Evolutionary conservation across 1,284 basidiomycete genomes (phyloP), one percentile per base, ranked within the genome.

Genomic region (Hymenochaete sp.): DNA sequence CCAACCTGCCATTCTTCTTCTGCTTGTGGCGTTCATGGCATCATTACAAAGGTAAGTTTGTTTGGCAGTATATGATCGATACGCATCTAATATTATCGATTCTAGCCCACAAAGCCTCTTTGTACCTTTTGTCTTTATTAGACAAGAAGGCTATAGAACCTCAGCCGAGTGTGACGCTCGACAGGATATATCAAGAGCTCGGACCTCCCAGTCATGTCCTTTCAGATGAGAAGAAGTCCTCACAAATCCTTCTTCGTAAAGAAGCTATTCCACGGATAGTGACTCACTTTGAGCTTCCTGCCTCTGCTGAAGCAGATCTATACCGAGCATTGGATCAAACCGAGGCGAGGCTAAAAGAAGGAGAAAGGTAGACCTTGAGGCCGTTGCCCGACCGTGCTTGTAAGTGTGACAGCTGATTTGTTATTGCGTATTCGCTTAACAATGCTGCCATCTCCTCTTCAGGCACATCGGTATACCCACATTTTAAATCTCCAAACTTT

Each of bases 1-100:
- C 85, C 22, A 89, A 89, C 59, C 63, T 89, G 21, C 85, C 85
- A 0, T 82, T 89, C 61, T 87, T 89, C 67, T 89, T 85, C 62
- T 87, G 83, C 55, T 73, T 71, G 2, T 89, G 86, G 85, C 70
- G 85, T 39, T 77, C 82, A 37, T 89, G 85, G 84, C 81, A 79
- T 37, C 85, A 88, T 60, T 88, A 80, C 57, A 75, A 68, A 71
- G 83, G 84, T 82, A 45, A 47, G 63, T 32, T 35, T 25, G 35
- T 14, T 4, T 16, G 11, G 13, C 31, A 37, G 38, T 11, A 29
- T 33, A 10, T 31, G 4, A 29, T 27, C 27, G 19, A 42, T 28
- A 29, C n/a, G 27, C 31, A 38, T 44, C 32, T 35, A 3, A 31
- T 35, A 35, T 37, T 43, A 47, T 47, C 29, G 9, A 16, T 43